Evolutionary conservation across 1,284 basidiomycete species (phyloP).

Genomic region (Leccinum huronense): DNA sequence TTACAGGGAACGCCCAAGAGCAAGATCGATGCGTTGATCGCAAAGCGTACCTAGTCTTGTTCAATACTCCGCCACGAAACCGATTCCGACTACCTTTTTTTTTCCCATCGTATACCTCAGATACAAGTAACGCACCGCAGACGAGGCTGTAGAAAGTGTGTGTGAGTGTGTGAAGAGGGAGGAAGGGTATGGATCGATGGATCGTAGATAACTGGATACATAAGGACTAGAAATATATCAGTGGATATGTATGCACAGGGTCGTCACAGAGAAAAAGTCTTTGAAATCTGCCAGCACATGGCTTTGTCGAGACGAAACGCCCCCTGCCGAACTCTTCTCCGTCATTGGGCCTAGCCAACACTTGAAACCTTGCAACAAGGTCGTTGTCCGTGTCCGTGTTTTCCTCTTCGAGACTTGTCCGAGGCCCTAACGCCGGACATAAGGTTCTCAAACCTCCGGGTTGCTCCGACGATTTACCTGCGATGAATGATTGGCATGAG

Average conservation of each 20-base stretch:
- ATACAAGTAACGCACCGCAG: not conserved
- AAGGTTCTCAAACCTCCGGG: not conserved
- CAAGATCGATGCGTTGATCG: conserved; percentile 19
- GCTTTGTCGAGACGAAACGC: not conserved
- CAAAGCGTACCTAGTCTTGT: conserved; percentile 5
- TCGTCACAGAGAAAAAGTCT: not conserved
- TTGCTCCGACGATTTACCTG: not conserved
- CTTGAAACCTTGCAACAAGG: not conserved
- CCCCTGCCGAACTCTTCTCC: not conserved
- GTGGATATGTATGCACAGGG: not conserved
- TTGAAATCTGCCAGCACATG: not conserved
- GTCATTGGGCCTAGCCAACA: not conserved
- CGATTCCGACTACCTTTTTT: not conserved
- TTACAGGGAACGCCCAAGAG: conserved; percentile 13
- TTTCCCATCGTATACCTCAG: conserved; percentile 10
- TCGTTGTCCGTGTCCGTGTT: not conserved
- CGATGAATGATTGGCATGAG: not conserved
- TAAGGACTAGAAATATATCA: not conserved
- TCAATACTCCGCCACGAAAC: not conserved
- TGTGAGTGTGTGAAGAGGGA: not conserved
- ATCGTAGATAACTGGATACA: not conserved
- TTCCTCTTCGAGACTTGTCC: not conserved
- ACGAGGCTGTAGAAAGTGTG: not conserved
- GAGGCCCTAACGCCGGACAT: not conserved
- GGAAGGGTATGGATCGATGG: not conserved